phyloP scores from a whole-genome alignment of 306 rosid genomes.

The Cucurbita moschata region DNA sequence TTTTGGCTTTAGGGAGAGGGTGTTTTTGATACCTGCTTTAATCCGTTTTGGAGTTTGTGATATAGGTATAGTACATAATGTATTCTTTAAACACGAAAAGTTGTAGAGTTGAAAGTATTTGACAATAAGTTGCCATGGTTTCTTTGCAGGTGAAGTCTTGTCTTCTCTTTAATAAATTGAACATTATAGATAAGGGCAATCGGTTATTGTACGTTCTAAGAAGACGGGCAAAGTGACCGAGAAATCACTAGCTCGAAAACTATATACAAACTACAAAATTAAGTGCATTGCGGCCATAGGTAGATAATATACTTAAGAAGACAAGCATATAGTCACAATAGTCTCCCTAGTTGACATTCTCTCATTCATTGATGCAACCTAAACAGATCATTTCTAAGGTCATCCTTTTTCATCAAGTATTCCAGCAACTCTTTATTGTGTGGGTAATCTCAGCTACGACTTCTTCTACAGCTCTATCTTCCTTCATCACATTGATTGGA shows the following conservation, averaged over 20 bases:
- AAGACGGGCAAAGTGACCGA: neutral
- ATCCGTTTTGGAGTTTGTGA: constrained; percentile 34
- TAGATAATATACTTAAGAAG: neutral
- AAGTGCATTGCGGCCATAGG: neutral
- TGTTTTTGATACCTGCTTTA: constrained; percentile 2
- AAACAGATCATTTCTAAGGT: neutral
- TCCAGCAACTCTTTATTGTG: neutral
- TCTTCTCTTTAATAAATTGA: neutral
- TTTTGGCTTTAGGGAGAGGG: neutral
- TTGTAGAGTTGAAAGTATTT: constrained; percentile 40
- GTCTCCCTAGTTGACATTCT: neutral
- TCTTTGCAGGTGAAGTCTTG: neutral
- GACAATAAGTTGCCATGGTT: constrained; percentile 21
- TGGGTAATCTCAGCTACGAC: neutral
- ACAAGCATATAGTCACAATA: neutral
- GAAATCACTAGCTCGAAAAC: neutral
- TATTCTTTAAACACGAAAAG: constrained; percentile 57
- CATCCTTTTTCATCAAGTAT: neutral
- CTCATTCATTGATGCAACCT: neutral
- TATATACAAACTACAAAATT: neutral
- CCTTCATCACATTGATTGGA: neutral
- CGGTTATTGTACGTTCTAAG: neutral
- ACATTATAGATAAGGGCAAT: neutral
- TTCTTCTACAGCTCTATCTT: neutral
- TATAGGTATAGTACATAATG: constrained; percentile 43